Evolutionary conservation across 345 rosid genomes (phyloP), one percentile per base, ranked within the genome.

Genomic region (Pugionium dolabratum): DNA sequence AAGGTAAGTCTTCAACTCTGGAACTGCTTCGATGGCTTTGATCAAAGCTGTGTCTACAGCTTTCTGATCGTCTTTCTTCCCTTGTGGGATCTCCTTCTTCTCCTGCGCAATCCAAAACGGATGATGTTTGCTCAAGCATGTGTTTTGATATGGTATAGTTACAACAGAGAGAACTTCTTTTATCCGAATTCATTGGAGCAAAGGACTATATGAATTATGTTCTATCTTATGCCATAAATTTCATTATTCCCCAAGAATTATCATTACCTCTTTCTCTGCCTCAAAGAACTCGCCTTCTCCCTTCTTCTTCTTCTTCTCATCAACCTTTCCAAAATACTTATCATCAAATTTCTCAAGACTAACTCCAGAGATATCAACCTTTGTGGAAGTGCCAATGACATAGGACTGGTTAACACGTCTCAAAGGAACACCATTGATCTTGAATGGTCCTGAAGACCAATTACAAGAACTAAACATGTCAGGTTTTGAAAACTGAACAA

Each of bases 41-140:
- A 93, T 63, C 78, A 87, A 73, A 11, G 78, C 48, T 7, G 83
- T 54, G 41, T 93, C 98, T 10, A 93, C 77, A 0, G 83, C 25
- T 50, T 93, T 87, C 83, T 87, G 98, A 49, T 90, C 96, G 39
- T 86, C 97, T 66, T 93, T 90, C 85, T 82, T 89, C 9, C 62
- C 87, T 46, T 79, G 85, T 1, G 94, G 89, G 1, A 89, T 73
- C 25, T 48, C 79, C 30, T 80, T 86, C 74, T 87, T 81, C 35
- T 80, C 98, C 97, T 89, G 72, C 10, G 4, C 1, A 31, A 47
- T 9, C 6, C 6, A 71, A 42, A 71, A 29, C 3, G n/a, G 32
- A 34, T 7, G 9, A 27, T 6, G 28, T 18, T 18, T 18, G 0
- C 18, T 54, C 45, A 64, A 64, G 7, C 0, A 27, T 32, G 39